Conservation (phyloP, 192 early-diverging fungal genomes). For the Chytriomyces confervae region DNA sequence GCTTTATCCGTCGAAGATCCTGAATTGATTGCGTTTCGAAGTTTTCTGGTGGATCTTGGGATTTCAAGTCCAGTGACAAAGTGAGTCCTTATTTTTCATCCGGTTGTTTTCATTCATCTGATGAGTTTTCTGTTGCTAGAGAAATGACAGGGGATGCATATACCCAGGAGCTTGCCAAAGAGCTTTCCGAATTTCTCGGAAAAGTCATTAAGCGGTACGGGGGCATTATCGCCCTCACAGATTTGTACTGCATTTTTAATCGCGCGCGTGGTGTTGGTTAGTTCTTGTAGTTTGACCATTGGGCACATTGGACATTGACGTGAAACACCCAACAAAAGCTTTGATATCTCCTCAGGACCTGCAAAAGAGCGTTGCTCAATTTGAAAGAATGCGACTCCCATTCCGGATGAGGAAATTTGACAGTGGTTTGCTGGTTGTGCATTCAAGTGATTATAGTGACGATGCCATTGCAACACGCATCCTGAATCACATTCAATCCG, state of each 20-base stretch:
- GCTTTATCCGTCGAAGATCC: conserved; percentile 44
- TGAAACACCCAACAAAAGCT: conserved; percentile 42
- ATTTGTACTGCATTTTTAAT: conserved; percentile 95
- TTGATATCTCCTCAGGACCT: conserved; percentile 95
- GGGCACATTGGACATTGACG: neutral
- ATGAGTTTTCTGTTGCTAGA: conserved; percentile 40
- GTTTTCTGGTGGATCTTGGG: conserved; percentile 86
- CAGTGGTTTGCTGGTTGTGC: conserved; percentile 76
- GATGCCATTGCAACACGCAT: conserved; percentile 70
- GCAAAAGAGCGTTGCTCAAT: conserved; percentile 73
- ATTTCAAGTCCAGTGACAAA: conserved; percentile 89
- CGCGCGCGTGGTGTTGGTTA: conserved; percentile 85
- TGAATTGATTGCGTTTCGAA: conserved; percentile 58
- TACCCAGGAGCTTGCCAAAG: conserved; percentile 83
- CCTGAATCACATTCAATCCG: neutral
- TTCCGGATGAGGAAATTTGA: conserved; percentile 78
- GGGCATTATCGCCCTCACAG: conserved; percentile 82
- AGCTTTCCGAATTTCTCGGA: conserved; percentile 83
- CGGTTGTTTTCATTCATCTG: neutral
- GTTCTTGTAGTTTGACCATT: neutral
- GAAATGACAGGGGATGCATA: conserved; percentile 87
- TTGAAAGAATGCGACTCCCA: conserved; percentile 71
- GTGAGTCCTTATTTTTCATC: conserved; percentile 43
- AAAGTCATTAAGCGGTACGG: conserved; percentile 68
- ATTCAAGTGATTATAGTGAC: conserved; percentile 70